These are phyloP conservation scores for Penicillium nordicum DNA, from an alignment of 2,329 filamentous ascomycete genomes.

Conservation along the genomic window DNA sequence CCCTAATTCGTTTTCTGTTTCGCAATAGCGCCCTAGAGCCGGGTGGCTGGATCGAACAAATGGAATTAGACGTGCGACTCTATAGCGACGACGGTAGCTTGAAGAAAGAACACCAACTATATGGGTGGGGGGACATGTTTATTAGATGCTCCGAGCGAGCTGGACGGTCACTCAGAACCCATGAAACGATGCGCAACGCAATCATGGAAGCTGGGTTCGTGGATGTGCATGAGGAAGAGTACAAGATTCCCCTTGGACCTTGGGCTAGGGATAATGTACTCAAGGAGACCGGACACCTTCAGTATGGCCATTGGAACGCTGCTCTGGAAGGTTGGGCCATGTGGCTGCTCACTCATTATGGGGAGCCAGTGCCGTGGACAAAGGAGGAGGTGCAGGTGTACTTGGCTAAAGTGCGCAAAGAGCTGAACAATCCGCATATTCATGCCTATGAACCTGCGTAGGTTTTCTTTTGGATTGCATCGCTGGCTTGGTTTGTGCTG, in stretches of 20 bases:
- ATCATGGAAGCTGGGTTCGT: conserved; percentile 32
- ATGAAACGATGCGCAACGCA: conserved; percentile 23
- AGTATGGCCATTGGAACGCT: conserved; percentile 25
- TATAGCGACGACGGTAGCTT: conserved; percentile 8
- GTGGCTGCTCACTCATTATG: conserved; percentile 28
- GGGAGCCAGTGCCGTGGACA: conserved; percentile 21
- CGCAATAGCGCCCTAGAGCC: background rate
- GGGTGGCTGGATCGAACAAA: conserved; percentile 12
- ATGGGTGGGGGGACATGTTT: conserved; percentile 16
- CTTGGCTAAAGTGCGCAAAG: background rate
- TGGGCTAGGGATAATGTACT: conserved; percentile 30
- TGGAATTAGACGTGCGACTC: conserved; percentile 11
- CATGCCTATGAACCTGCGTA: conserved; percentile 5
- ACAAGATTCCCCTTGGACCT: conserved; percentile 28
- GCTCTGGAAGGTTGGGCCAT: conserved; percentile 30
- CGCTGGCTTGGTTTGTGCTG: background rate
- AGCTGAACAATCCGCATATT: background rate
- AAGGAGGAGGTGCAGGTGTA: conserved; percentile 19
- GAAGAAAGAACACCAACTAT: conserved; percentile 2
- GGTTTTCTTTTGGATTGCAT: background rate
- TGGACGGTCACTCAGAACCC: conserved; percentile 22
- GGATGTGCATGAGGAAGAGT: conserved; percentile 28
- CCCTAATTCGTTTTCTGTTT: background rate
- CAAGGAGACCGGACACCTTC: conserved; percentile 42
- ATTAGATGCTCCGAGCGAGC: conserved; percentile 21